Percentiles rank a stretch among this genome's conserved stretches.
Conservation (phyloP, 2,329 filamentous ascomycete genomes). For the Monosporascus sp. region DNA sequence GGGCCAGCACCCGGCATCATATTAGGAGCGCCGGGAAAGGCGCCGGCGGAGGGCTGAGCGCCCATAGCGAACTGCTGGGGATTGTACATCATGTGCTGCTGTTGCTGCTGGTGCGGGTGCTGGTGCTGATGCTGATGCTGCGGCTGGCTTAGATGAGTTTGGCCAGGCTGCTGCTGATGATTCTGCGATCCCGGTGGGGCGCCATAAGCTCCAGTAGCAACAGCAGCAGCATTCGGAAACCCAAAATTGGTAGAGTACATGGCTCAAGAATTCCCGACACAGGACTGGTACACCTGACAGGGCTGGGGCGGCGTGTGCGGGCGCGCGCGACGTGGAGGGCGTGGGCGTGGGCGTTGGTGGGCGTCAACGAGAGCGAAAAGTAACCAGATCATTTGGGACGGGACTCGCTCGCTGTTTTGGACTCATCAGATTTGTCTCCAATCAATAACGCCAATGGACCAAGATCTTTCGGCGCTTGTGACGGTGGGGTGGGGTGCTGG, state of each 20-base stretch:
- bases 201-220: slow-evolving; percentile 46
- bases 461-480: too few species aligned
- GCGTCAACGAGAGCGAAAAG: neutral
- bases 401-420: neutral
- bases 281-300: slow-evolving; percentile 24
- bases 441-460: neutral
- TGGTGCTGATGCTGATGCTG: slow-evolving; percentile 10
- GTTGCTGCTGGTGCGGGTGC: slow-evolving; percentile 16
- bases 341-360: slow-evolving; percentile 13
- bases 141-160: slow-evolving; percentile 29
- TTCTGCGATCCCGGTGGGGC: slow-evolving; percentile 40
- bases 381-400: neutral
- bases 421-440: neutral
- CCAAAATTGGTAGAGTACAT: slow-evolving; percentile 54
- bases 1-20: slow-evolving; percentile 50
- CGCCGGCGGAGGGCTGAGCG: slow-evolving; percentile 35
- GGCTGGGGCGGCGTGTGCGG: slow-evolving; percentile 20
- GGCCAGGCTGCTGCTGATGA: slow-evolving; percentile 42
- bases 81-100: slow-evolving; percentile 53
- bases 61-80: slow-evolving; percentile 53
- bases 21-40: slow-evolving; percentile 46
- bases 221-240: slow-evolving; percentile 45
- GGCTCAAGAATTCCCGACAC: slow-evolving; percentile 8
- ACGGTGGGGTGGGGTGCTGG: neutral
- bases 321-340: slow-evolving; percentile 14